Percentiles rank a stretch among this genome's conserved stretches.
phyloP scores from a whole-genome alignment of 106 monocot genomes.

The Acorus gramineus region DNA sequence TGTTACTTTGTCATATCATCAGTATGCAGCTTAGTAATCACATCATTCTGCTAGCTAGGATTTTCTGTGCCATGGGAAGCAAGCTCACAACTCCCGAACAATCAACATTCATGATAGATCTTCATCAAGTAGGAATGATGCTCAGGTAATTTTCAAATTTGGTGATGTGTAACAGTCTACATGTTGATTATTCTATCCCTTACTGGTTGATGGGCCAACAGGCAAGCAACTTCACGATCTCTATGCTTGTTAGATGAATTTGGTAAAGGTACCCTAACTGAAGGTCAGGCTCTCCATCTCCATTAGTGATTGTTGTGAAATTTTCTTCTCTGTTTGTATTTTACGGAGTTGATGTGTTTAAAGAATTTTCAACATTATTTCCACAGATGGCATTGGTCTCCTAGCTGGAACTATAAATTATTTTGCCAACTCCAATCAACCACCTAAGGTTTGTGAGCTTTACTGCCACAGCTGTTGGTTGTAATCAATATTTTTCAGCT shows the following conservation, averaged over 20 bases:
- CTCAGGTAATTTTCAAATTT: constrained; percentile 38
- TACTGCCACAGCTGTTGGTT: background rate
- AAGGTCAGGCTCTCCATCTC: constrained; percentile 39
- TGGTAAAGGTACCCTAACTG: constrained; percentile 96
- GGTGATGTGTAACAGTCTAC: background rate
- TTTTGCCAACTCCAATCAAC: constrained; percentile 60
- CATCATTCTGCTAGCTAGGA: constrained; percentile 24
- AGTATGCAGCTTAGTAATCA: background rate
- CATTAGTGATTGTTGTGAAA: background rate
- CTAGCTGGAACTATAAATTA: constrained; percentile 78
- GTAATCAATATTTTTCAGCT: background rate
- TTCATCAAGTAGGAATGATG: constrained; percentile 99
- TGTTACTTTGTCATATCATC: background rate
- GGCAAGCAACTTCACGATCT: constrained; percentile 84
- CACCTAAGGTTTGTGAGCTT: constrained; percentile 60
- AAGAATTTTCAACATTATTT: background rate
- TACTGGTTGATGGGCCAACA: constrained; percentile 11
- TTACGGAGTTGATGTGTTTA: too few relatives aligned
- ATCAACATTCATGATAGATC: constrained; percentile 97
- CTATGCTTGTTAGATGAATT: constrained; percentile 98
- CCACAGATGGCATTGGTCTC: constrained; percentile 88
- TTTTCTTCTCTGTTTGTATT: too few relatives aligned
- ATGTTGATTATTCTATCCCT: background rate
- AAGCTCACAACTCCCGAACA: constrained; percentile 75
- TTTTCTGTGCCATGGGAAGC: constrained; percentile 90